Conservation (phyloP, 805 yeast genomes). For the Cyberlindnera saturnus region DNA sequence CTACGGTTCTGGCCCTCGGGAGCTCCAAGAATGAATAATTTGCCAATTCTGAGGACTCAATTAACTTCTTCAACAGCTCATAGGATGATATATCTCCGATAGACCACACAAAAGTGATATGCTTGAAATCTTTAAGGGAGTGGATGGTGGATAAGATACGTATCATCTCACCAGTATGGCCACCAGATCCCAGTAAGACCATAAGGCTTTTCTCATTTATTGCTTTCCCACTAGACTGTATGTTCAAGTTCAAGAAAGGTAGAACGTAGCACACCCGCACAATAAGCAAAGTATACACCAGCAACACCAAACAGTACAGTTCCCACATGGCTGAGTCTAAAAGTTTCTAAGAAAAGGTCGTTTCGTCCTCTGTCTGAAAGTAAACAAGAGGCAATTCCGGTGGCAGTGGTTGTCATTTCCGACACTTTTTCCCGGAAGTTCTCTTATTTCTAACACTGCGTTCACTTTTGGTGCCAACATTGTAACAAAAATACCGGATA, state of each 20-base stretch:
- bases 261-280: slow-evolving; percentile 10
- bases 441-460: no score
- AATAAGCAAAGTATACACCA: slow-evolving; percentile 5
- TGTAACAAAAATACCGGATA: neutral
- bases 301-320: slow-evolving; percentile 2
- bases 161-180: slow-evolving; percentile 96
- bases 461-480: neutral
- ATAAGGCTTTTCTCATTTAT: slow-evolving; percentile 14
- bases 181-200: slow-evolving; percentile 83
- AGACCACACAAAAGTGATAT: slow-evolving; percentile 33
- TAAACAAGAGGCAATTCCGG: no score
- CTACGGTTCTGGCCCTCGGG: slow-evolving; percentile 56
- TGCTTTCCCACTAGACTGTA: neutral
- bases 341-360: neutral
- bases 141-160: slow-evolving; percentile 44
- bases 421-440: no score
- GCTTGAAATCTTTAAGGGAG: slow-evolving; percentile 1
- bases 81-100: slow-evolving; percentile 49
- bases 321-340: slow-evolving; percentile 5
- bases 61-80: slow-evolving; percentile 19
- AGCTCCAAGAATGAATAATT: slow-evolving; percentile 26
- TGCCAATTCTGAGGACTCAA: slow-evolving; percentile 10
- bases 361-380: no score
- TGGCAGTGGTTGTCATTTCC: no score
- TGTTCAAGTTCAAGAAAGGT: slow-evolving; percentile 9